Conservation (phyloP, 331 rosid genomes). For the Malus hybrid region DNA sequence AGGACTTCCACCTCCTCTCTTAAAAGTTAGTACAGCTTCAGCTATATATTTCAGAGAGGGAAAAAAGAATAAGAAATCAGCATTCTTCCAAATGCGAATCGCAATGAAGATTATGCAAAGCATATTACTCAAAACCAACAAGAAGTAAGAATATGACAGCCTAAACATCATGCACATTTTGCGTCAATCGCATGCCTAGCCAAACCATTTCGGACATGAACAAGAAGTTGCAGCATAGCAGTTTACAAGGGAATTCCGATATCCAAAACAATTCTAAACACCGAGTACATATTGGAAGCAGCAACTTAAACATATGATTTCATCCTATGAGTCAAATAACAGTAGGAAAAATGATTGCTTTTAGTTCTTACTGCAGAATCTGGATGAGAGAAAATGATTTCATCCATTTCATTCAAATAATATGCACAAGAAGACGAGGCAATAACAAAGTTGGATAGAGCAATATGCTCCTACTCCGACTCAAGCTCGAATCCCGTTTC, state of each 20-base stretch:
- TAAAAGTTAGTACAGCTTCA: slow-evolving; percentile 43
- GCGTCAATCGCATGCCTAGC: not conserved
- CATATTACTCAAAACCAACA: too few species aligned
- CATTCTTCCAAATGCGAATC: not conserved
- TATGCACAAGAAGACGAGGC: not conserved
- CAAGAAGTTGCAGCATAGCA: not conserved
- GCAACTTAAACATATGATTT: too few species aligned
- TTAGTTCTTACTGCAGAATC: too few species aligned
- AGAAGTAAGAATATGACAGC: not conserved
- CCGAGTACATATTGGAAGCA: not conserved
- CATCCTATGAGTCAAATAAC: not conserved
- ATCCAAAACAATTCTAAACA: not conserved
- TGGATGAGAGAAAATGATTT: too few species aligned
- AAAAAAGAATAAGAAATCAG: not conserved
- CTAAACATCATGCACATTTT: not conserved
- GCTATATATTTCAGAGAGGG: slow-evolving; percentile 24
- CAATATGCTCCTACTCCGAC: not conserved
- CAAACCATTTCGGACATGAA: not conserved
- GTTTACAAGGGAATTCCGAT: not conserved
- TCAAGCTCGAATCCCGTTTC: not conserved
- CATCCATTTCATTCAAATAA: too few species aligned
- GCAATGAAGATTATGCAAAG: not conserved
- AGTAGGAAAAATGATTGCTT: not conserved
- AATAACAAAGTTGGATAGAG: not conserved
- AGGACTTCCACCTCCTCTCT: slow-evolving; percentile 17